A percentile compares a stretch with the other conserved stretches of the same genome.
Evolutionary conservation across 2,329 filamentous ascomycete genomes (phyloP).

Genomic region (Orbilia quercus): DNA sequence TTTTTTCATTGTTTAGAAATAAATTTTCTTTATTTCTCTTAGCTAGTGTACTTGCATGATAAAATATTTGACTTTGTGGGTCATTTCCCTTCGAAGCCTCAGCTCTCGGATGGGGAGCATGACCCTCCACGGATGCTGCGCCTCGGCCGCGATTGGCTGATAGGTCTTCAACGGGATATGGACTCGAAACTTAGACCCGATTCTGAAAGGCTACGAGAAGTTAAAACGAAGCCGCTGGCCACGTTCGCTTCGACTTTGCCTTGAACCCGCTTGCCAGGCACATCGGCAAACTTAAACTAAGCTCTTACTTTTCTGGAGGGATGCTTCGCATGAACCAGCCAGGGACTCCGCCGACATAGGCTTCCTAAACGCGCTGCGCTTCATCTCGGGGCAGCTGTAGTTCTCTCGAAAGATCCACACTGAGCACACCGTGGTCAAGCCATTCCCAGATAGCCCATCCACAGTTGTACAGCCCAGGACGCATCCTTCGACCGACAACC

Average conservation of each 20-base stretch:
- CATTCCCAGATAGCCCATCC: conserved; percentile 16
- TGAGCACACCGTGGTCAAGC: conserved; percentile 9
- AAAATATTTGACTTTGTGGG: conserved; percentile 24
- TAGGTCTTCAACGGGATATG: conserved; percentile 21
- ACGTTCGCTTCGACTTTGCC: conserved; percentile 31
- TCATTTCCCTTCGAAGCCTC: conserved; percentile 32
- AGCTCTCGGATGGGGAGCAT: conserved; percentile 11
- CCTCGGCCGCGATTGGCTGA: conserved; percentile 35
- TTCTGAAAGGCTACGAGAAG: conserved; percentile 16
- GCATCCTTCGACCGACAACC: conserved; percentile 36
- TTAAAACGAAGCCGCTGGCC: conserved; percentile 43
- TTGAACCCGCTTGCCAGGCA: conserved; percentile 39
- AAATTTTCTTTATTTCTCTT: conserved; percentile 20
- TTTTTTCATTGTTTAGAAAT: conserved; percentile 17
- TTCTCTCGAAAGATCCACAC: conserved; percentile 7
- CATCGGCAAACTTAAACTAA: conserved; percentile 28
- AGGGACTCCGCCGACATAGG: conserved; percentile 39
- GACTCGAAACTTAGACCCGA: conserved; percentile 30
- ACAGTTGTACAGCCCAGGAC: conserved; percentile 34
- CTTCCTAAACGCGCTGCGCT: conserved; percentile 52
- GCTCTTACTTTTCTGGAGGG: conserved; percentile 29
- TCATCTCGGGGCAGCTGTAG: conserved; percentile 26
- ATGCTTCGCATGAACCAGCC: conserved; percentile 36
- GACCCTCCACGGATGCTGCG: conserved; percentile 35
- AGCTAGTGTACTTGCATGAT: conserved; percentile 27